phyloP scores from a whole-genome alignment of 2,329 filamentous ascomycete genomes.

The Calonectria hawksworthii region DNA sequence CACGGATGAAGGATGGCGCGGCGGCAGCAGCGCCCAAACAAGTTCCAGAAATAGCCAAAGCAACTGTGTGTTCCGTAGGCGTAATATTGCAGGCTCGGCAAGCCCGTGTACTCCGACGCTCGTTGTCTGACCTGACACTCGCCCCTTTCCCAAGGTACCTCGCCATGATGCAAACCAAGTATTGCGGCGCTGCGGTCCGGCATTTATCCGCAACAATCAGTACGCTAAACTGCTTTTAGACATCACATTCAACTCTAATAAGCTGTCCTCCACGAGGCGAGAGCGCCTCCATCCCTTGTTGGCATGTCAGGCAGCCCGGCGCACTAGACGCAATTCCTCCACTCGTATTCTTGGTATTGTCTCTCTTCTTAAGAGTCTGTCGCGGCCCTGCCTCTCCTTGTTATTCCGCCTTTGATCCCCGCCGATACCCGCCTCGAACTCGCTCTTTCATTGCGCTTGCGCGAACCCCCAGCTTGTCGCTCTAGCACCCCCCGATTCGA shows the following conservation, averaged over 20 bases:
- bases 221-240: constrained; percentile 37
- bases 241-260: constrained; percentile 41
- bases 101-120: constrained; percentile 3
- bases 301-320: constrained; percentile 34
- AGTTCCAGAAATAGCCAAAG: background rate
- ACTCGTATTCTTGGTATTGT: constrained; percentile 42
- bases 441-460: constrained; percentile 16
- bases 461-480: constrained; percentile 14
- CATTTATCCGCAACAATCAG: constrained; percentile 26
- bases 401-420: constrained; percentile 12
- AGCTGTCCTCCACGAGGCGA: constrained; percentile 40
- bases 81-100: background rate
- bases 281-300: constrained; percentile 40
- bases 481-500: constrained; percentile 22
- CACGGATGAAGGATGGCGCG: background rate
- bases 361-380: constrained; percentile 35
- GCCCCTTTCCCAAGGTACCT: background rate
- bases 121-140: background rate
- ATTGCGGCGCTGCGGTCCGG: constrained; percentile 19
- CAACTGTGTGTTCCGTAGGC: background rate
- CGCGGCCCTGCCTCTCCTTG: constrained; percentile 29
- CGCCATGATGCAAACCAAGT: background rate
- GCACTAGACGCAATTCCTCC: constrained; percentile 38
- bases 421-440: background rate
- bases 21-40: background rate